phyloP scores from a whole-genome alignment of 768 basidiomycete genomes.

The Boletus sp. region DNA sequence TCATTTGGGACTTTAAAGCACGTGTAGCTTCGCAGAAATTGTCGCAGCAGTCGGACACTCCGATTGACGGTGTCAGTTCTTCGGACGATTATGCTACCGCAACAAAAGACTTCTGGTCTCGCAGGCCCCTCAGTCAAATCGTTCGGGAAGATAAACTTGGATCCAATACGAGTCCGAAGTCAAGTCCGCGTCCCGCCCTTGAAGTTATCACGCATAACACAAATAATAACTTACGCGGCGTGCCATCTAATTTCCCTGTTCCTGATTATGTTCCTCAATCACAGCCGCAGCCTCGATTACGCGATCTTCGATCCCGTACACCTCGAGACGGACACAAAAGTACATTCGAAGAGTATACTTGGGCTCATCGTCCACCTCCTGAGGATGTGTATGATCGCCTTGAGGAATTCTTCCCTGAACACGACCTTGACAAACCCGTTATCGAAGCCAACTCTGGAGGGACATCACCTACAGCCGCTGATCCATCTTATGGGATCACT shows the following conservation, averaged over 20 bases:
- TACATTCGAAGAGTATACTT: constrained; percentile 72
- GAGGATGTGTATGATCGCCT: constrained; percentile 93
- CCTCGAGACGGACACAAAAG: constrained; percentile 32
- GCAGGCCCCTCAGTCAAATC: constrained; percentile 31
- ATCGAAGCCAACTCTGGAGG: constrained; percentile 83
- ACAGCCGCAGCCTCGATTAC: constrained; percentile 15
- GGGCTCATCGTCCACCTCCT: constrained; percentile 87
- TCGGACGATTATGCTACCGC: constrained; percentile 32
- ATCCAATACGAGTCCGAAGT: constrained; percentile 13
- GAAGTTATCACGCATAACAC: constrained; percentile 30
- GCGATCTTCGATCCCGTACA: constrained; percentile 23
- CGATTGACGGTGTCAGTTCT: constrained; percentile 21
- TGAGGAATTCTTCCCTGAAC: constrained; percentile 93
- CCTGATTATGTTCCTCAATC: constrained; percentile 14
- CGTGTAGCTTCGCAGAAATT: constrained; percentile 16
- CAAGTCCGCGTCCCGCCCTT: constrained; percentile 28
- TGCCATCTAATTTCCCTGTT: constrained; percentile 21
- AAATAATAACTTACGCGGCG: constrained; percentile 12
- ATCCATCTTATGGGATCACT: constrained; percentile 43
- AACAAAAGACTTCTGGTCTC: constrained; percentile 32
- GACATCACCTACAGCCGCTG: constrained; percentile 69
- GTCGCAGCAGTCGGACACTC: constrained; percentile 16
- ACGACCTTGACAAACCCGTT: constrained; percentile 94
- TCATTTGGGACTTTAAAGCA: constrained; percentile 29
- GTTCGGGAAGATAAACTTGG: constrained; percentile 19